These are phyloP conservation scores for Gleditsia sinensis DNA, from an alignment of 306 rosid species.

Conservation along the genomic window DNA sequence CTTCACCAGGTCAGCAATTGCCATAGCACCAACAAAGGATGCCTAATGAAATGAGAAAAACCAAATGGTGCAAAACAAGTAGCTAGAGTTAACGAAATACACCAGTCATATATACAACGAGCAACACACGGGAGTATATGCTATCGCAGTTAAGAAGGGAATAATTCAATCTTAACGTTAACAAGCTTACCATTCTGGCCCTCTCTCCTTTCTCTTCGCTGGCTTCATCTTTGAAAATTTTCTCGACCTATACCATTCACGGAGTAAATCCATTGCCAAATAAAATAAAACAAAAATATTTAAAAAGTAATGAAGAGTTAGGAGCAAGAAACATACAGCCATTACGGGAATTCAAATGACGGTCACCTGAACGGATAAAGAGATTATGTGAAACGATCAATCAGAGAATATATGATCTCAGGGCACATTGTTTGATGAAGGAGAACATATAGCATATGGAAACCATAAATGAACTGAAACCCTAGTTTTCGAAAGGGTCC, in stretches of 20 bases:
- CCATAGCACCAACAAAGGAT: slow-evolving; percentile 93
- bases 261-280: slow-evolving; percentile 16
- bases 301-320: not conserved
- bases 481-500: slow-evolving; percentile 22
- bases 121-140: slow-evolving; percentile 90
- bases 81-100: slow-evolving; percentile 3
- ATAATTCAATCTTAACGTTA: not conserved
- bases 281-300: not conserved
- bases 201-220: slow-evolving; percentile 96
- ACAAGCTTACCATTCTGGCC: slow-evolving; percentile 83
- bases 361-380: slow-evolving; percentile 32
- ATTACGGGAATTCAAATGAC: slow-evolving; percentile 43
- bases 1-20: slow-evolving; percentile 95
- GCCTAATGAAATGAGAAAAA: slow-evolving; percentile 50
- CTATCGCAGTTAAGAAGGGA: not conserved
- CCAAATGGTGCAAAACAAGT: slow-evolving; percentile 6
- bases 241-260: slow-evolving; percentile 61
- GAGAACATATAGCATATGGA: not conserved
- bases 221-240: slow-evolving; percentile 88
- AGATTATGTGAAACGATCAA: slow-evolving; percentile 85
- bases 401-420: too few relatives aligned
- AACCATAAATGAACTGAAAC: slow-evolving; percentile 23
- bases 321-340: slow-evolving; percentile 58
- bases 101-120: slow-evolving; percentile 29
- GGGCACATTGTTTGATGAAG: not conserved